Evolutionary conservation across 2,329 filamentous ascomycete species (phyloP).

Genomic region (Epichloe brachyelytri): DNA sequence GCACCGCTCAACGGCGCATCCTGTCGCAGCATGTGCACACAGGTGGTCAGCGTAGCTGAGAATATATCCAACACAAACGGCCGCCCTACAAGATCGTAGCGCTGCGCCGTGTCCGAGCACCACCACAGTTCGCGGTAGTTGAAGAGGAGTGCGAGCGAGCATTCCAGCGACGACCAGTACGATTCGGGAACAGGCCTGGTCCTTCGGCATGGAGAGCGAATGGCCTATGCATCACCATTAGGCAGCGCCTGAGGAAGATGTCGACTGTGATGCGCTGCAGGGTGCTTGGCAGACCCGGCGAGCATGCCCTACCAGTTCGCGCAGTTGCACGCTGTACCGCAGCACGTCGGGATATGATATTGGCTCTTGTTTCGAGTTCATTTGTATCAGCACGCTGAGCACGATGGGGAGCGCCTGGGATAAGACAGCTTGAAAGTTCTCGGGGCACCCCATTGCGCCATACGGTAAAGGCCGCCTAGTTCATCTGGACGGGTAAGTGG

Average conservation of each 20-base stretch:
- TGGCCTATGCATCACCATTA: constrained; percentile 24
- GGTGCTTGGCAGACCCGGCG: constrained; percentile 15
- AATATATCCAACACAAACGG: constrained; percentile 24
- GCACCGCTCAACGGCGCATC: constrained; percentile 20
- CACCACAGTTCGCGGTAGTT: constrained; percentile 22
- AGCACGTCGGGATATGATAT: constrained; percentile 21
- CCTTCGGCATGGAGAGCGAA: constrained; percentile 22
- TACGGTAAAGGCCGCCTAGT: constrained; percentile 14
- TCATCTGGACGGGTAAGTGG: constrained; percentile 20
- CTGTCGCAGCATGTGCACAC: constrained; percentile 20
- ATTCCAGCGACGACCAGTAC: constrained; percentile 25
- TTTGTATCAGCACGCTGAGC: constrained; percentile 17
- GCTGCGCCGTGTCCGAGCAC: constrained; percentile 14
- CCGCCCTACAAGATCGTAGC: constrained; percentile 19
- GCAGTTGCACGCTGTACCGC: constrained; percentile 19
- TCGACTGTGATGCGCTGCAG: constrained; percentile 22
- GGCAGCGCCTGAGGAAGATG: constrained; percentile 21
- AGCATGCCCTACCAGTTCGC: constrained; percentile 20
- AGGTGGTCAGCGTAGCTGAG: constrained; percentile 21
- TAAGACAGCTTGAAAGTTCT: constrained; percentile 20
- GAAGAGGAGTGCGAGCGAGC: constrained; percentile 21
- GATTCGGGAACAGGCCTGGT: constrained; percentile 20
- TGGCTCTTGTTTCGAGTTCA: constrained; percentile 19
- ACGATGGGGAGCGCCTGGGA: constrained; percentile 19
- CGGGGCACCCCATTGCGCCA: constrained; percentile 15